Percentiles rank a stretch among this genome's conserved stretches.
These are phyloP conservation scores for Populus tremula DNA, from an alignment of 345 rosid species.

Conservation along the genomic window DNA sequence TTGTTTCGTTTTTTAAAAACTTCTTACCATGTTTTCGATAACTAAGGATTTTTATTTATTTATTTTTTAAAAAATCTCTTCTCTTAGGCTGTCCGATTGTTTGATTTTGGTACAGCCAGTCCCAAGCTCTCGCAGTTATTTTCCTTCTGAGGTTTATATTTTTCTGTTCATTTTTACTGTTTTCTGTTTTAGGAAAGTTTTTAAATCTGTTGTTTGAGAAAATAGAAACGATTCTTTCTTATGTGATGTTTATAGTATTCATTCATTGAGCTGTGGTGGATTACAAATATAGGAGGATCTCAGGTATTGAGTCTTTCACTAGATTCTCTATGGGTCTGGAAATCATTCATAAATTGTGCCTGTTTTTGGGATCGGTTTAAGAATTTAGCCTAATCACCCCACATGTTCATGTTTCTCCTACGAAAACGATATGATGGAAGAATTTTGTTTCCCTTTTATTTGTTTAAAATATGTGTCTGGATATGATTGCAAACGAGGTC, in stretches of 20 bases:
- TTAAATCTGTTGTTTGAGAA: not conserved
- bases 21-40: not conserved
- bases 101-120: not conserved
- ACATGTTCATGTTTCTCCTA: not conserved
- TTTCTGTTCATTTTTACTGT: not conserved
- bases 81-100: not conserved
- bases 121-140: not conserved
- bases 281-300: not conserved
- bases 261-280: not conserved
- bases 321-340: not conserved
- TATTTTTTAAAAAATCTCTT: not conserved
- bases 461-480: not conserved
- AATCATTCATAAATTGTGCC: constrained; percentile 1
- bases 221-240: not conserved
- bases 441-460: not conserved
- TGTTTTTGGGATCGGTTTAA: not conserved
- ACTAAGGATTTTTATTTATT: not conserved
- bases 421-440: not conserved
- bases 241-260: not conserved
- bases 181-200: not conserved
- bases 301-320: not conserved
- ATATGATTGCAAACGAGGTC: not conserved
- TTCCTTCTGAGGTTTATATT: not conserved
- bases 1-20: not conserved
- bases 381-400: not conserved